phyloP scores from a whole-genome alignment of 306 rosid genomes.

The Trifolium dubium region DNA sequence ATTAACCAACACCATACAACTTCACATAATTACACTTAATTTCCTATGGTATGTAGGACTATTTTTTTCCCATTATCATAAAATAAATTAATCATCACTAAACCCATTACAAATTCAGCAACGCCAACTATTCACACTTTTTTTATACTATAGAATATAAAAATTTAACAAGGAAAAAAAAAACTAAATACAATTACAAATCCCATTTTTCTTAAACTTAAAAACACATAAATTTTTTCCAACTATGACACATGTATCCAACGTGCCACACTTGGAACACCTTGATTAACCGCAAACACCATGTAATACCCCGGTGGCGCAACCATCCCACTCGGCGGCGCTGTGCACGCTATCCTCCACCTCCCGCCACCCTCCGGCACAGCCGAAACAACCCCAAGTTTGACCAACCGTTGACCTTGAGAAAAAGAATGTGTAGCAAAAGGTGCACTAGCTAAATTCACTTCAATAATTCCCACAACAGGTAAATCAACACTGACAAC shows the following conservation, averaged over 20 bases:
- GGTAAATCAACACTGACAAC: constrained; percentile 62
- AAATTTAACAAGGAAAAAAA: neutral
- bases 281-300: constrained; percentile 85
- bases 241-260: constrained; percentile 64
- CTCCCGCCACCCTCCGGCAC: constrained; percentile 50
- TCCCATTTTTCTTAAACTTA: neutral
- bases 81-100: neutral
- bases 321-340: constrained; percentile 71
- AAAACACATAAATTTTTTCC: too few relatives aligned
- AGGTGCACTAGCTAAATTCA: constrained; percentile 74
- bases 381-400: constrained; percentile 58
- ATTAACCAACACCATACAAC: neutral
- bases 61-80: neutral
- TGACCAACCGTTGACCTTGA: constrained; percentile 85
- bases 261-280: constrained; percentile 86
- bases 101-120: neutral
- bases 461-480: constrained; percentile 75
- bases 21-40: neutral
- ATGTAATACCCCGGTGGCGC: constrained; percentile 93
- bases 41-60: neutral
- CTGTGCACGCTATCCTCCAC: constrained; percentile 59
- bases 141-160: neutral
- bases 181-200: constrained; percentile 5
- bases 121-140: neutral
- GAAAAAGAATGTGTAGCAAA: constrained; percentile 90